Conservation (phyloP, 2,329 filamentous ascomycete species). For the Colletotrichum musae region DNA sequence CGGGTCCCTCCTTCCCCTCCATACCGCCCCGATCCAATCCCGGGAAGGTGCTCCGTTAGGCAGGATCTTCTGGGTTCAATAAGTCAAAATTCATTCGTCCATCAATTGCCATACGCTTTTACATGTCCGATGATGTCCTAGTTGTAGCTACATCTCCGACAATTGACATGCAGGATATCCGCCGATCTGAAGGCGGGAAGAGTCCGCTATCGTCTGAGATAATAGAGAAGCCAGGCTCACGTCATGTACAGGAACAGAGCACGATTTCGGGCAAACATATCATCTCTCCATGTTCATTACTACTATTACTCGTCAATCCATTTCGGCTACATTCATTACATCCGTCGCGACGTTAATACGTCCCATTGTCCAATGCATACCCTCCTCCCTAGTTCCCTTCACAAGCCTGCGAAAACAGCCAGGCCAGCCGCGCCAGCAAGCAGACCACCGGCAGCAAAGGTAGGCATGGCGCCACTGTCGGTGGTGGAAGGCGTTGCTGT, state of each 20-base stretch:
- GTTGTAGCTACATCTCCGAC: no score
- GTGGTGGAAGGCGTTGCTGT: slow-evolving; percentile 29
- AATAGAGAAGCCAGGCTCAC: no score
- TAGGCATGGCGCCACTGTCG: slow-evolving; percentile 46
- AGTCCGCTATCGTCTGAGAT: no score
- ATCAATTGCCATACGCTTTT: no score
- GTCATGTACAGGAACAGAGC: not conserved
- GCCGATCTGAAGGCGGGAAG: no score
- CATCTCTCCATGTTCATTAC: slow-evolving; percentile 16
- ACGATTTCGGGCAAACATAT: not conserved
- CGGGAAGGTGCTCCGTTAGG: not conserved
- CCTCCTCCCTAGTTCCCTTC: not conserved
- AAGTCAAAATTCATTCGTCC: no score
- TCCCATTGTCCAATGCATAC: not conserved
- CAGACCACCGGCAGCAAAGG: slow-evolving; percentile 46
- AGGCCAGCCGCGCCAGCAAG: slow-evolving; percentile 47
- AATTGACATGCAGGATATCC: no score
- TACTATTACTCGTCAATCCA: not conserved
- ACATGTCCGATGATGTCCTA: no score
- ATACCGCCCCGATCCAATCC: slow-evolving; percentile 9
- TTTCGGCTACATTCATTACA: not conserved
- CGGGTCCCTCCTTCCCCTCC: slow-evolving; percentile 11
- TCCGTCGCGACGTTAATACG: not conserved
- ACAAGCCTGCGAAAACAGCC: slow-evolving; percentile 49
- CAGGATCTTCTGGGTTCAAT: not conserved